Evolutionary conservation across 2,329 filamentous ascomycete species (phyloP).

Genomic region (Microcyclospora pomicola): DNA sequence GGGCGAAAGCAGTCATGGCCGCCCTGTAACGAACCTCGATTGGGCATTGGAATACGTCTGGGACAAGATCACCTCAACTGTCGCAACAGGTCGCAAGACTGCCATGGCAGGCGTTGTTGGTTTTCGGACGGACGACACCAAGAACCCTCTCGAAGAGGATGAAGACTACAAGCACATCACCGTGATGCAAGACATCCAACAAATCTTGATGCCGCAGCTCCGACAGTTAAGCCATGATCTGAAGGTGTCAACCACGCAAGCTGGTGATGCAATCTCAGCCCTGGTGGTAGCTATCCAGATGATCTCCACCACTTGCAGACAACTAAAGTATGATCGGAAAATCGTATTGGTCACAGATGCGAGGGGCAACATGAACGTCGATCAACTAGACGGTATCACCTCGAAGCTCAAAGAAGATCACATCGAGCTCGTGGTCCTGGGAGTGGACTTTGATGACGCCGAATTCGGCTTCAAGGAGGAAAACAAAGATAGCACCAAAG

Average conservation of each 20-base stretch:
- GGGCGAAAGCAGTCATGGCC: slow-evolving; percentile 55
- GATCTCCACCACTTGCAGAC: slow-evolving; percentile 67
- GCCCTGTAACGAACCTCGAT: slow-evolving; percentile 67
- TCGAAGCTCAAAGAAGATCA: slow-evolving; percentile 59
- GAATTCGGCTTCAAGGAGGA: slow-evolving; percentile 91
- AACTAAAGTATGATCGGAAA: slow-evolving; percentile 65
- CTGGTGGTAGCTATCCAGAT: slow-evolving; percentile 76
- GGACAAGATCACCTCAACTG: slow-evolving; percentile 74
- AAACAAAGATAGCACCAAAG: slow-evolving; percentile 58
- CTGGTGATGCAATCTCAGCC: slow-evolving; percentile 74
- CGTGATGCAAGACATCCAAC: slow-evolving; percentile 49
- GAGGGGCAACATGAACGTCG: slow-evolving; percentile 54
- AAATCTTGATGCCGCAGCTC: slow-evolving; percentile 57
- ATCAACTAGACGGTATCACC: slow-evolving; percentile 56
- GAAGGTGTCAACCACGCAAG: slow-evolving; percentile 50
- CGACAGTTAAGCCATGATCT: slow-evolving; percentile 50
- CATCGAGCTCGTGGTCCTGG: slow-evolving; percentile 68
- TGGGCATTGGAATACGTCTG: slow-evolving; percentile 86
- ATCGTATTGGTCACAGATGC: slow-evolving; percentile 82
- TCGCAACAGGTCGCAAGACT: slow-evolving; percentile 58
- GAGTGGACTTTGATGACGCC: slow-evolving; percentile 83
- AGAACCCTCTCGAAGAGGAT: slow-evolving; percentile 51
- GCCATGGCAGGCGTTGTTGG: slow-evolving; percentile 67
- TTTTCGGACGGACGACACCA: slow-evolving; percentile 62
- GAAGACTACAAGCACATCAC: slow-evolving; percentile 71